A percentile compares a stretch with the other conserved stretches of the same genome.
Conservation (phyloP, 805 yeast genomes). For the Hanseniaspora guilliermondii region DNA sequence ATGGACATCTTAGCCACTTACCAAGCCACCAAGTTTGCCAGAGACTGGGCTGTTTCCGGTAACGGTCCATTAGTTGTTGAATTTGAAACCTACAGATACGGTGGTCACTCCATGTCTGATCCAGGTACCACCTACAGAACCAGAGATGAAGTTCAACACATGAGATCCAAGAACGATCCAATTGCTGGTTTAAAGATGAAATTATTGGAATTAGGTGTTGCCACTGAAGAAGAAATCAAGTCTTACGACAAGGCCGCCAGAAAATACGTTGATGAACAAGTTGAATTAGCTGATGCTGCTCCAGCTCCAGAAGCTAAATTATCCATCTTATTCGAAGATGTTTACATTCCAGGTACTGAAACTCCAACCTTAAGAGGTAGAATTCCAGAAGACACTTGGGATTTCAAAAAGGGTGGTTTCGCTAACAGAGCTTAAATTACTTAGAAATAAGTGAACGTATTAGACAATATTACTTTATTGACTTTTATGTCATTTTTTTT, state of each 20-base stretch:
- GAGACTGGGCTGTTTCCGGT: conserved; percentile 86
- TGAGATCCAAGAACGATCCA: conserved; percentile 97
- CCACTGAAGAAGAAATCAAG: conserved; percentile 91
- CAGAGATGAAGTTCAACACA: conserved; percentile 98
- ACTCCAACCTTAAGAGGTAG: conserved; percentile 90
- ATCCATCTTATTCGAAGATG: conserved; percentile 91
- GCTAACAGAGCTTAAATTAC: conserved; percentile 22
- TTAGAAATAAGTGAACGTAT: no score
- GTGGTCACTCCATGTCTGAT: conserved; percentile 99
- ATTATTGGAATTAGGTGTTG: conserved; percentile 67
- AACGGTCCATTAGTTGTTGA: conserved; percentile 94
- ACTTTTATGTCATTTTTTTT: no score
- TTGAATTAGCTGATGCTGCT: conserved; percentile 81
- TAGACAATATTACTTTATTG: no score
- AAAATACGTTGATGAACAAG: conserved; percentile 88
- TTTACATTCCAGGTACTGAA: conserved; percentile 89
- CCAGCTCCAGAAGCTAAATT: conserved; percentile 93
- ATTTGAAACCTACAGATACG: conserved; percentile 97
- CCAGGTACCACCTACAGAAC: conserved; percentile 99
- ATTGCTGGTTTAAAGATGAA: conserved; percentile 89
- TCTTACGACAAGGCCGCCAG: conserved; percentile 92
- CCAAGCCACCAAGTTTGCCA: conserved; percentile 93
- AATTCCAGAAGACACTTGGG: conserved; percentile 91
- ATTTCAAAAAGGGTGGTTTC: conserved; percentile 42
- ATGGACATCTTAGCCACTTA: conserved; percentile 93